Percentiles rank a stretch among this genome's conserved stretches.
phyloP scores from a whole-genome alignment of 495 filamentous ascomycete species.

The Hypomontagnella submonticulosa region DNA sequence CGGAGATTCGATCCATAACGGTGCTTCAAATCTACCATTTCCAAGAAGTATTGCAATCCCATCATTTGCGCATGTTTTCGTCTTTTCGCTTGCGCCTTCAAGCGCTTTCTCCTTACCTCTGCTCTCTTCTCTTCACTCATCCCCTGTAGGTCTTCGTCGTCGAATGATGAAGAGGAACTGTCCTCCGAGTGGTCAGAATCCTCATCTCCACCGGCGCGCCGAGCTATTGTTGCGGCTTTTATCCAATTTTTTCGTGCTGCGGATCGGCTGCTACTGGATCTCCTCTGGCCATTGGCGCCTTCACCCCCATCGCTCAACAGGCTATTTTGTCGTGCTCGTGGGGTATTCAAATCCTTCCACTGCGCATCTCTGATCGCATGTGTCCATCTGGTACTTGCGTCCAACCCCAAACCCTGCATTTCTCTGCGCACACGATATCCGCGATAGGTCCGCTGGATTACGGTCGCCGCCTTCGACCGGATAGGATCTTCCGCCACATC shows the following conservation, averaged over 20 bases:
- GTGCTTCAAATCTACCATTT: slow-evolving; percentile 93
- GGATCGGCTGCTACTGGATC: slow-evolving; percentile 35
- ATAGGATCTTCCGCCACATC: slow-evolving; percentile 29
- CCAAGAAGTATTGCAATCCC: slow-evolving; percentile 90
- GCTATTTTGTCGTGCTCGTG: slow-evolving; percentile 52
- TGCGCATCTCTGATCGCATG: slow-evolving; percentile 74
- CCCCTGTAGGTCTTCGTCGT: slow-evolving; percentile 49
- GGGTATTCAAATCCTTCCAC: slow-evolving; percentile 65
- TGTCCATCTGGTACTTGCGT: slow-evolving; percentile 75
- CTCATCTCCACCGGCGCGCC: slow-evolving; percentile 73
- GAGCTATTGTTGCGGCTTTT: slow-evolving; percentile 74
- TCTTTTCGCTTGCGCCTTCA: slow-evolving; percentile 58
- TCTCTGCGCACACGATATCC: slow-evolving; percentile 76
- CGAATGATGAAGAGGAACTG: slow-evolving; percentile 45
- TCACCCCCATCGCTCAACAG: slow-evolving; percentile 20
- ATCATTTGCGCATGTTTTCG: slow-evolving; percentile 76
- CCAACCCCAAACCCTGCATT: slow-evolving; percentile 69
- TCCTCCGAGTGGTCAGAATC: slow-evolving; percentile 52
- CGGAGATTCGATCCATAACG: slow-evolving; percentile 86
- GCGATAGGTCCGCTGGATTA: slow-evolving; percentile 75
- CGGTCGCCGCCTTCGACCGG: slow-evolving; percentile 58
- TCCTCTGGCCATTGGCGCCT: slow-evolving; percentile 18
- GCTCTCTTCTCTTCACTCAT: slow-evolving; percentile 52
- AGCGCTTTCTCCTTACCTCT: slow-evolving; percentile 51
- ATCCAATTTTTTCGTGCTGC: slow-evolving; percentile 77